phyloP scores from a whole-genome alignment of 2,329 filamentous ascomycete genomes.

The Diaporthe sp. region DNA sequence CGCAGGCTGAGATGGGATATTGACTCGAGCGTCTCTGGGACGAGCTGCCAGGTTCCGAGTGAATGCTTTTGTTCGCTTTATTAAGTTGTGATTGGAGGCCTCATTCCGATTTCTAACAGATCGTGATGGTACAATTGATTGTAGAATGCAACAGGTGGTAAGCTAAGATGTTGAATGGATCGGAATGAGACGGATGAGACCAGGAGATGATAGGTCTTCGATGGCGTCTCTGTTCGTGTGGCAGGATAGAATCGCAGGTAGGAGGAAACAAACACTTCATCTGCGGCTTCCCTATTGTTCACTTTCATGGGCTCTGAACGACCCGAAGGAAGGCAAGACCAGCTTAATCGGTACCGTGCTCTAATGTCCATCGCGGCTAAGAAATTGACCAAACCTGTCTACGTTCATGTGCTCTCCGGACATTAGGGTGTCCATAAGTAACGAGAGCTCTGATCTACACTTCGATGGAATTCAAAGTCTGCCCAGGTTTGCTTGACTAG shows the following conservation, averaged over 20 bases:
- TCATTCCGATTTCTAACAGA: fast-evolving
- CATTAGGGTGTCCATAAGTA: too few species aligned
- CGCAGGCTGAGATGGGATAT: fast-evolving
- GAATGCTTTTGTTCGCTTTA: not conserved
- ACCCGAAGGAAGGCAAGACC: not conserved
- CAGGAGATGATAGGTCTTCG: not conserved
- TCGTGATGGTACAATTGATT: not conserved
- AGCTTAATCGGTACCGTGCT: not conserved
- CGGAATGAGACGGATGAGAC: not conserved
- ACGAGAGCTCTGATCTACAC: too few species aligned
- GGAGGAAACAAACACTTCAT: not conserved
- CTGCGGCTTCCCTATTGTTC: not conserved
- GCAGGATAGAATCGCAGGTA: not conserved
- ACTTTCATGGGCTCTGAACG: not conserved
- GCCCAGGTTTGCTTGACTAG: too few species aligned
- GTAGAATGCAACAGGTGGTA: not conserved
- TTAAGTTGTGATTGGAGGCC: fast-evolving
- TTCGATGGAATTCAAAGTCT: too few species aligned
- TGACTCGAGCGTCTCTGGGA: fast-evolving
- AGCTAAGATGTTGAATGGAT: not conserved
- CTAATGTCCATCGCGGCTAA: not conserved
- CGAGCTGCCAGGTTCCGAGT: fast-evolving
- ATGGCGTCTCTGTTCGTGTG: not conserved
- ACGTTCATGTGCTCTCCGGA: too few species aligned
- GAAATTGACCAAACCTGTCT: too few species aligned